Percentiles rank a stretch among this genome's conserved stretches.
These are phyloP conservation scores for Oidiodendron maius DNA, from an alignment of 495 filamentous ascomycete genomes.

Conservation along the genomic window DNA sequence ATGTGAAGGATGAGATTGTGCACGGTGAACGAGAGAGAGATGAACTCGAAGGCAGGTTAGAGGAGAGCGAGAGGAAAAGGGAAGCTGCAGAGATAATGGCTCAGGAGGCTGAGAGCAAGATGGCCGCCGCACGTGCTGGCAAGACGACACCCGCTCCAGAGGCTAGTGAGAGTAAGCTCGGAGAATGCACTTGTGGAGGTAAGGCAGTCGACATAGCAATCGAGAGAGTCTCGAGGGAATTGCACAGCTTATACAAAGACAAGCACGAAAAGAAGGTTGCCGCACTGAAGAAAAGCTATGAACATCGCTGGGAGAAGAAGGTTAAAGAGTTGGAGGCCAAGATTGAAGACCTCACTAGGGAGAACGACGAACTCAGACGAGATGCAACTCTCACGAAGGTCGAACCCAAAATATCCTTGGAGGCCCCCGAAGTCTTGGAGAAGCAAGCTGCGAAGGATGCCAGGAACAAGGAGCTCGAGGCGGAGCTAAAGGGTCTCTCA, in stretches of 20 bases:
- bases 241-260: constrained; percentile 89
- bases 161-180: constrained; percentile 15
- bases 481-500: constrained; percentile 63
- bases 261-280: constrained; percentile 96
- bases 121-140: constrained; percentile 58
- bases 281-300: constrained; percentile 92
- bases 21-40: constrained; percentile 70
- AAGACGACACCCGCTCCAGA: constrained; percentile 6
- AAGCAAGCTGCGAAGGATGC: constrained; percentile 43
- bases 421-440: constrained; percentile 40
- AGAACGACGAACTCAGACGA: constrained; percentile 67
- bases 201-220: constrained; percentile 74
- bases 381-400: constrained; percentile 61
- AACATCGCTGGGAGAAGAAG: constrained; percentile 82
- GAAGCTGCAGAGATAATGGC: constrained; percentile 59
- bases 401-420: constrained; percentile 36
- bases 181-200: constrained; percentile 19
- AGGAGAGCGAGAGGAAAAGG: constrained; percentile 68
- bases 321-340: constrained; percentile 66
- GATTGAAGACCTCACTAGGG: constrained; percentile 57
- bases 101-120: constrained; percentile 67
- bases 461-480: constrained; percentile 52
- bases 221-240: constrained; percentile 81
- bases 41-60: constrained; percentile 58
- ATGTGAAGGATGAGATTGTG: constrained; percentile 75